Conservation (phyloP, 352 stramenopile species). For the Globisporangium viniferum region DNA sequence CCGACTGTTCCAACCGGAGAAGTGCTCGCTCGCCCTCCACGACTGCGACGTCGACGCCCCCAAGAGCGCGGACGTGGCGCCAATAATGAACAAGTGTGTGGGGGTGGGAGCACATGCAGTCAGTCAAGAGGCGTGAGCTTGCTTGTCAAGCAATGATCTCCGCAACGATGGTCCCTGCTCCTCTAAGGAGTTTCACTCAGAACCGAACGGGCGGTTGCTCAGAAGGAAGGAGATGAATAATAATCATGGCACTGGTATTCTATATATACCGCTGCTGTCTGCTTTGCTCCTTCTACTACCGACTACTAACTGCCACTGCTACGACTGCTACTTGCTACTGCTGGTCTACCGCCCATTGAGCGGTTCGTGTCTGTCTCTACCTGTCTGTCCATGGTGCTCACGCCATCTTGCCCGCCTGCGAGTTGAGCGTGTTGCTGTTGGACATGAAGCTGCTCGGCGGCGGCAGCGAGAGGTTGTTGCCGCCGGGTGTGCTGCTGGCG, state of each 20-base stretch:
- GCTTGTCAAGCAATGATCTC: too few relatives aligned
- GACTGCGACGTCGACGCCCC: too few relatives aligned
- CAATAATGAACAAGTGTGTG: too few relatives aligned
- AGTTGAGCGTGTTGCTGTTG: slow-evolving; percentile 23
- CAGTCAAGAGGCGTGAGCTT: too few relatives aligned
- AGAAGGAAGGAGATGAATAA: background rate
- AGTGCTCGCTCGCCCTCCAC: too few relatives aligned
- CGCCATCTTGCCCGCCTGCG: slow-evolving; percentile 53
- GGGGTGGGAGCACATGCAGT: too few relatives aligned
- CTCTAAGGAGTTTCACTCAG: too few relatives aligned
- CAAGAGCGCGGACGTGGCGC: too few relatives aligned
- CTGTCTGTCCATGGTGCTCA: slow-evolving; percentile 40
- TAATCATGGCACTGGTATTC: background rate
- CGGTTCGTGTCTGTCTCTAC: background rate
- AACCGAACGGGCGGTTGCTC: too few relatives aligned
- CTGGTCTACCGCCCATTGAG: background rate
- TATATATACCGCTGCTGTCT: background rate
- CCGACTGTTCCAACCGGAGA: too few relatives aligned
- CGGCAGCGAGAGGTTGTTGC: slow-evolving; percentile 22
- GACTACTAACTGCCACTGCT: slow-evolving; percentile 3
- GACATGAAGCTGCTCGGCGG: slow-evolving; percentile 56
- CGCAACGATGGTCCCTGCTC: too few relatives aligned
- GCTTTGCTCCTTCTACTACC: background rate
- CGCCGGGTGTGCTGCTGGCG: slow-evolving; percentile 31
- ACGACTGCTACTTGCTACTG: background rate